Conservation (phyloP, 2,329 filamentous ascomycete species). For the Endocalyx cinctus region DNA sequence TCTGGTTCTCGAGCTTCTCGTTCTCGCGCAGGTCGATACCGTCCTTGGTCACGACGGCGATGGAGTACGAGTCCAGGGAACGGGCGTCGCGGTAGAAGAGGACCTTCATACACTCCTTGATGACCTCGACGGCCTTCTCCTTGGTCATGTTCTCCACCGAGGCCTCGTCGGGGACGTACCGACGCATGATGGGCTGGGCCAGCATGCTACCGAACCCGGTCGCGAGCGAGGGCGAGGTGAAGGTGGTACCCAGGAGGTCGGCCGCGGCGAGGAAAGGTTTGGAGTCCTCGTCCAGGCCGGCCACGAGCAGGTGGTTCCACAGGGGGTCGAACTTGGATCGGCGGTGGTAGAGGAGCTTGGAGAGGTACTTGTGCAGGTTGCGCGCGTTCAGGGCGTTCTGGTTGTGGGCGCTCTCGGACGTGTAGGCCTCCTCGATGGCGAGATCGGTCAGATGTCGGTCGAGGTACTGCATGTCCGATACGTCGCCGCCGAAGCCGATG, state of each 20-base stretch:
- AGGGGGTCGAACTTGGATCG: constrained; percentile 94
- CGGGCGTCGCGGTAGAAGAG: constrained; percentile 95
- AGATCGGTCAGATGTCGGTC: constrained; percentile 86
- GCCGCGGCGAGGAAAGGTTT: constrained; percentile 88
- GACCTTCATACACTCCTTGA: constrained; percentile 97
- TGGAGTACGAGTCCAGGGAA: constrained; percentile 84
- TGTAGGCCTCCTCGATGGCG: constrained; percentile 85
- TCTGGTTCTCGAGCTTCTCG: constrained; percentile 89
- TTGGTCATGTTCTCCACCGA: constrained; percentile 65
- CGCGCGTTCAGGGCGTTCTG: constrained; percentile 88
- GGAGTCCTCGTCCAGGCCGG: constrained; percentile 73
- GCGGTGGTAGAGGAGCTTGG: constrained; percentile 93
- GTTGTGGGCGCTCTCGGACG: constrained; percentile 39
- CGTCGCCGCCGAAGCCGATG: constrained; percentile 92
- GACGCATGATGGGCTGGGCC: constrained; percentile 85
- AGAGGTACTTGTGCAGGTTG: constrained; percentile 94
- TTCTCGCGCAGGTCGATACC: constrained; percentile 81
- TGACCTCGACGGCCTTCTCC: constrained; percentile 73
- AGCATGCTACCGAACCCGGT: constrained; percentile 93
- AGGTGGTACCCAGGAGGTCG: constrained; percentile 90
- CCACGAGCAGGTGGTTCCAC: constrained; percentile 94
- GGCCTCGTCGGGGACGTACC: constrained; percentile 78
- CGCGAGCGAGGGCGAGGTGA: constrained; percentile 79
- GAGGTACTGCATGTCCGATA: constrained; percentile 99
- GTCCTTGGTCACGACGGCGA: constrained; percentile 84